A percentile compares a stretch with the other conserved stretches of the same genome.
phyloP scores from a whole-genome alignment of 805 yeast species.

The Pichia paraexigua region DNA sequence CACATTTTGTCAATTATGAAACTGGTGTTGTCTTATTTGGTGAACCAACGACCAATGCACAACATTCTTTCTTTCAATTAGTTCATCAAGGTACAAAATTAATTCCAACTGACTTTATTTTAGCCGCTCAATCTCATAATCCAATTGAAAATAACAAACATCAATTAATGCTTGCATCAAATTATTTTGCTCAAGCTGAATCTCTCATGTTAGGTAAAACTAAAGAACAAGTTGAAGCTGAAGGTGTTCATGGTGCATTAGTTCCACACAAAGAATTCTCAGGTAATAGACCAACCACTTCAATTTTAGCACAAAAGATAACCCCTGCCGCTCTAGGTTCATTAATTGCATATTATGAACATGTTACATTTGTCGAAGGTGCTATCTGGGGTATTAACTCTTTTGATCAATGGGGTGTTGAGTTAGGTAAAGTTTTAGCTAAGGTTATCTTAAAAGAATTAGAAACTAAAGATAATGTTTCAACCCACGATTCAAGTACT shows the following conservation, averaged over 20 bases:
- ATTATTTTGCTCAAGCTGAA: constrained; percentile 97
- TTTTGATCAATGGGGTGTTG: constrained; percentile 99
- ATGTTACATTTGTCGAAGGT: constrained; percentile 95
- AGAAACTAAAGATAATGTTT: constrained; percentile 47
- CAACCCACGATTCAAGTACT: constrained; percentile 83
- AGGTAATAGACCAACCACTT: constrained; percentile 98
- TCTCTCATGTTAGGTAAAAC: constrained; percentile 96
- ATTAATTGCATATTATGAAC: constrained; percentile 96
- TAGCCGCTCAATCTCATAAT: constrained; percentile 97
- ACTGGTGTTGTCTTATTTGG: constrained; percentile 96
- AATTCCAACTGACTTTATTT: constrained; percentile 93
- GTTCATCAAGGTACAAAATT: constrained; percentile 98
- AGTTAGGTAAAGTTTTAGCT: constrained; percentile 95
- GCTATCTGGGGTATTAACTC: constrained; percentile 99
- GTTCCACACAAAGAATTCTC: constrained; percentile 94
- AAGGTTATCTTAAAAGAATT: constrained; percentile 91
- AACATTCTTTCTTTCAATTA: constrained; percentile 98
- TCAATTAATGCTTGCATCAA: constrained; percentile 98
- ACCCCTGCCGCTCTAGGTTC: constrained; percentile 97
- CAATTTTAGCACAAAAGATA: constrained; percentile 89
- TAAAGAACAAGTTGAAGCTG: constrained; percentile 72
- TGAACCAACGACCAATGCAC: constrained; percentile 98
- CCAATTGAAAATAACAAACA: constrained; percentile 91
- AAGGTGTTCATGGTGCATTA: constrained; percentile 74
- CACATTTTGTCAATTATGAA: constrained; percentile 85